Evolutionary conservation across 2,329 filamentous ascomycete species (phyloP).

Genomic region (Neospermospora avenae): DNA sequence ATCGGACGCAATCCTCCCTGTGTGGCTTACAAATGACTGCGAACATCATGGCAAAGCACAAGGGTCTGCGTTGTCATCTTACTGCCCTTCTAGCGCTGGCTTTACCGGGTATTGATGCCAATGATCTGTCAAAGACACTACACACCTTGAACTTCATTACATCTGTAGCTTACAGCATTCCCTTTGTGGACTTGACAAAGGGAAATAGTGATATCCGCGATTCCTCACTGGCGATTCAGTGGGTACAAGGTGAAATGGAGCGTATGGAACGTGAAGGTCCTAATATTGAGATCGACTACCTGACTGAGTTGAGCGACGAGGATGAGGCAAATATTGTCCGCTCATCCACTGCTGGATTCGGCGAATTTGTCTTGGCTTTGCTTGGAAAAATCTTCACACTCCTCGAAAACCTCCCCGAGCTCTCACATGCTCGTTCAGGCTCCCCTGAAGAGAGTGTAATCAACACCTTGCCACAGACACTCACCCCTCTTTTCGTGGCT

Average conservation of each 20-base stretch:
- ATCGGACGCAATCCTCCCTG: constrained; percentile 90
- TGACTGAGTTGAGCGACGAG: constrained; percentile 74
- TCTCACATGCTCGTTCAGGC: constrained; percentile 79
- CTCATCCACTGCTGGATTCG: constrained; percentile 90
- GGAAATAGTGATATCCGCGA: constrained; percentile 66
- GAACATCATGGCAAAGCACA: constrained; percentile 85
- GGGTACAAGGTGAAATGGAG: constrained; percentile 93
- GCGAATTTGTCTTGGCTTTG: constrained; percentile 87
- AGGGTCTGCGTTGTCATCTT: constrained; percentile 95
- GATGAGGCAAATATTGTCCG: constrained; percentile 85
- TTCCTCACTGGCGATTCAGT: constrained; percentile 78
- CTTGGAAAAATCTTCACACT: constrained; percentile 94
- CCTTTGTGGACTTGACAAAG: constrained; percentile 77
- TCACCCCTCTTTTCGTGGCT: constrained; percentile 85
- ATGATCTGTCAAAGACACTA: constrained; percentile 94
- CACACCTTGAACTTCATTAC: constrained; percentile 95
- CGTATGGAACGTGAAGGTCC: constrained; percentile 87
- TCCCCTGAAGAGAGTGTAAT: constrained; percentile 97
- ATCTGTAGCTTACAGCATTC: constrained; percentile 92
- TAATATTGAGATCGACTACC: constrained; percentile 81
- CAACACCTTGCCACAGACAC: constrained; percentile 87
- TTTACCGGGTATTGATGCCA: constrained; percentile 93
- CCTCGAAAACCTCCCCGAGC: constrained; percentile 90
- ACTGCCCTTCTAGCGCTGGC: constrained; percentile 91
- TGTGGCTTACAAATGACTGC: constrained; percentile 89